Conservation (phyloP, 164 flowering plant genomes). For the Chloranthus sessilifolius region DNA sequence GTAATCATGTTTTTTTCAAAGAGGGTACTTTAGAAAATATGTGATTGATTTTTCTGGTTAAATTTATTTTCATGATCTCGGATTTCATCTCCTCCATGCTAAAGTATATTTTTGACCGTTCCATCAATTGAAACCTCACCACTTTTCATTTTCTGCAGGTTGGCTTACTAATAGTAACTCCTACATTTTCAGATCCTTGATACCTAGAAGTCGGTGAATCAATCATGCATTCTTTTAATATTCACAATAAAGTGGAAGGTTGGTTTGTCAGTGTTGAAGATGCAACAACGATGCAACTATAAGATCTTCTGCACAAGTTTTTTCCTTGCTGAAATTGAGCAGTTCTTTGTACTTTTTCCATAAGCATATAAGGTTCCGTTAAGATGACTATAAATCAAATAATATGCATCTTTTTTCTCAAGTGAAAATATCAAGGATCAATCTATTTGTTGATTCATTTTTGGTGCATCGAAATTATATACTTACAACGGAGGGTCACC, state of each 20-base stretch:
- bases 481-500: slow-evolving; percentile 98
- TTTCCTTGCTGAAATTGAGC: slow-evolving; percentile 94
- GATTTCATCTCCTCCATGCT: too few species aligned
- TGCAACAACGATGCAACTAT: slow-evolving; percentile 83
- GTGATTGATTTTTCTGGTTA: too few species aligned
- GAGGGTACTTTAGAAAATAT: too few species aligned
- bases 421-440: slow-evolving; percentile 97
- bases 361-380: too few species aligned
- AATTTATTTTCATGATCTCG: too few species aligned
- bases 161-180: neutral
- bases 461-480: slow-evolving; percentile 59
- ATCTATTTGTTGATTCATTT: slow-evolving; percentile 83
- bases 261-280: slow-evolving; percentile 95
- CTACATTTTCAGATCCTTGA: slow-evolving; percentile 29
- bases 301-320: slow-evolving; percentile 98
- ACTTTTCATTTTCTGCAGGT: too few species aligned
- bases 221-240: slow-evolving; percentile 65
- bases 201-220: slow-evolving; percentile 34
- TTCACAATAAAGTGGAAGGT: slow-evolving; percentile 86
- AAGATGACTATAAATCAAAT: too few species aligned
- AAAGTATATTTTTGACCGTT: too few species aligned
- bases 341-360: neutral
- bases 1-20: too few species aligned
- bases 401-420: slow-evolving; percentile 20
- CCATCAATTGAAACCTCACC: too few species aligned